Conservation (phyloP, 306 rosid genomes). For the Erythrophleum fordii region DNA sequence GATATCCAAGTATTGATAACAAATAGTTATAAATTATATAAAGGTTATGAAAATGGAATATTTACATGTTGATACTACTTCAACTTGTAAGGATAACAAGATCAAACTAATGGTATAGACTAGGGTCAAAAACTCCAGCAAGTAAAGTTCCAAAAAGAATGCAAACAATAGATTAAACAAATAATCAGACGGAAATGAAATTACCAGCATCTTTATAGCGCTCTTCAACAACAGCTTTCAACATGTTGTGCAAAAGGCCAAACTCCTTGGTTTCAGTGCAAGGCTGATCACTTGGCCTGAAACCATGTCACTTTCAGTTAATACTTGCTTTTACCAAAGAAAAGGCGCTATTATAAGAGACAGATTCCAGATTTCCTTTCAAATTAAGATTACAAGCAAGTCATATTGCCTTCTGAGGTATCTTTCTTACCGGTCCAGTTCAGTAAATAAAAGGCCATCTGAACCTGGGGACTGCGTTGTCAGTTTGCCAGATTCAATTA, state of each 20-base stretch:
- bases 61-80: background rate
- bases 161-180: slow-evolving; percentile 7
- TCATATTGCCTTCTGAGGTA: background rate
- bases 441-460: slow-evolving; percentile 81
- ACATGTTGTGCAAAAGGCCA: slow-evolving; percentile 85
- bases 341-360: background rate
- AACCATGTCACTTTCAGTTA: slow-evolving; percentile 35
- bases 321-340: slow-evolving; percentile 2
- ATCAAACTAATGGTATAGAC: slow-evolving; percentile 9
- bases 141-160: background rate
- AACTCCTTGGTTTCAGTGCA: slow-evolving; percentile 87
- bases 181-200: slow-evolving; percentile 5
- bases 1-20: slow-evolving; percentile 19
- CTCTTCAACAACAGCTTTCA: slow-evolving; percentile 91
- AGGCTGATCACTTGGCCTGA: slow-evolving; percentile 92
- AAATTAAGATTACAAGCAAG: background rate
- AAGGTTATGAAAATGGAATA: background rate
- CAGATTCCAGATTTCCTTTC: slow-evolving; percentile 16
- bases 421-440: slow-evolving; percentile 72
- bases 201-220: slow-evolving; percentile 98
- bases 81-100: background rate
- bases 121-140: slow-evolving; percentile 9
- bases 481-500: slow-evolving; percentile 85
- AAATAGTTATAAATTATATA: slow-evolving; percentile 1
- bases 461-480: slow-evolving; percentile 61